Conservation (phyloP, 129 eudicot genomes). For the Sambucus nigra region DNA sequence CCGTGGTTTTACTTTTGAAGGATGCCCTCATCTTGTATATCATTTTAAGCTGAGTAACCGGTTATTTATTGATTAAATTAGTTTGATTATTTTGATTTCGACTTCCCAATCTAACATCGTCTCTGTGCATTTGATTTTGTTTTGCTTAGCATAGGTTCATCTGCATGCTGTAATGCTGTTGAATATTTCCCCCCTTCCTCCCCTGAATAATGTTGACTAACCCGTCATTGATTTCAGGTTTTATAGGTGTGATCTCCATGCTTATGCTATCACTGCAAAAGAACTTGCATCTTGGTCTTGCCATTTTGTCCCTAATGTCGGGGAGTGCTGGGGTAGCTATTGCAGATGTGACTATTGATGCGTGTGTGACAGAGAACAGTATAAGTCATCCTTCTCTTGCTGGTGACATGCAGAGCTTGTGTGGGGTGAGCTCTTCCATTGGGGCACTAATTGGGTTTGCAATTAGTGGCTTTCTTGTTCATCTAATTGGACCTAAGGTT, state of each 20-base stretch:
- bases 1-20: too few species aligned
- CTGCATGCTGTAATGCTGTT: too few species aligned
- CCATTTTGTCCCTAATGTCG: conserved; percentile 55
- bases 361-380: conserved; percentile 85
- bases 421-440: conserved; percentile 61
- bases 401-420: conserved; percentile 89
- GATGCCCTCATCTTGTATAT: too few species aligned
- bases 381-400: conserved; percentile 78
- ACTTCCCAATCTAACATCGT: too few species aligned
- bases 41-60: too few species aligned
- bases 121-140: too few species aligned
- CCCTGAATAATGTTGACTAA: too few species aligned
- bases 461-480: conserved; percentile 78
- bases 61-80: too few species aligned
- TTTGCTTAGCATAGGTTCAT: too few species aligned
- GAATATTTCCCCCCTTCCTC: too few species aligned
- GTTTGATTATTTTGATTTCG: too few species aligned
- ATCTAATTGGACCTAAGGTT: conserved; percentile 72
- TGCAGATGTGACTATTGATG: conserved; percentile 94
- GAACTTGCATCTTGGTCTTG: conserved; percentile 47
- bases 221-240: conserved; percentile 30
- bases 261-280: conserved; percentile 44
- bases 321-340: conserved; percentile 85
- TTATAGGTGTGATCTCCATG: conserved; percentile 54
- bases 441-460: conserved; percentile 68